Percentiles rank a stretch among this genome's conserved stretches.
Conservation (phyloP, 164 flowering plant genomes). For the Umbilicus rupestris region DNA sequence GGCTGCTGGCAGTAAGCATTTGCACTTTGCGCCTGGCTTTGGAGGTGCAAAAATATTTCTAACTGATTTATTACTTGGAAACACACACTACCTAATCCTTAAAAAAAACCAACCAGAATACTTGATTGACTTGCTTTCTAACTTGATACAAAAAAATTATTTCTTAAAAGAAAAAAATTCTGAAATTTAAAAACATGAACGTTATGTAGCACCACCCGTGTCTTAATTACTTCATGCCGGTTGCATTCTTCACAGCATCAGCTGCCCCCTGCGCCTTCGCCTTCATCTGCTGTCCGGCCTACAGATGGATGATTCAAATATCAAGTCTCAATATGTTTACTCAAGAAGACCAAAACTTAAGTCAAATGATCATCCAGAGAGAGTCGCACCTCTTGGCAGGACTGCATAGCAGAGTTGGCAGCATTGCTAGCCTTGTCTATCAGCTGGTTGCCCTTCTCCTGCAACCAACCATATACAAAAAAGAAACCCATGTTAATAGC, state of each 20-base stretch:
- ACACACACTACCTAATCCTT: too few species aligned
- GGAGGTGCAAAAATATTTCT: too few species aligned
- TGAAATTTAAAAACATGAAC: not conserved
- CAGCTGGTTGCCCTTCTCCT: slow-evolving; percentile 50
- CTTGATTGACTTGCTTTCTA: too few species aligned
- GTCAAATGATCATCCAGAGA: not conserved
- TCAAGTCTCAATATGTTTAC: too few species aligned
- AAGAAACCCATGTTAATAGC: not conserved
- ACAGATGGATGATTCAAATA: not conserved
- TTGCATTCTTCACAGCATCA: slow-evolving; percentile 44
- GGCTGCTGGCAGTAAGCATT: too few species aligned
- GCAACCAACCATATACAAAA: not conserved
- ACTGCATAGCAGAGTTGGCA: slow-evolving; percentile 45
- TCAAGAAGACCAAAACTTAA: too few species aligned
- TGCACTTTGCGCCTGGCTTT: too few species aligned
- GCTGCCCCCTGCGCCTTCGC: slow-evolving; percentile 30
- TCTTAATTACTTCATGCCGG: slow-evolving; percentile 32
- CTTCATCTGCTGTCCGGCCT: slow-evolving; percentile 19
- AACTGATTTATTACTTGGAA: too few species aligned
- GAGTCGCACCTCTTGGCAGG: slow-evolving; percentile 18
- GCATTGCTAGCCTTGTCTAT: slow-evolving; percentile 37
- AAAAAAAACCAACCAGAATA: too few species aligned
- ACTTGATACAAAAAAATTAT: not conserved
- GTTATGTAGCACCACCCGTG: not conserved
- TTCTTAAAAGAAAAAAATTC: not conserved